phyloP scores from a whole-genome alignment of 1,284 basidiomycete species.

The Ustilago vetiveriae region DNA sequence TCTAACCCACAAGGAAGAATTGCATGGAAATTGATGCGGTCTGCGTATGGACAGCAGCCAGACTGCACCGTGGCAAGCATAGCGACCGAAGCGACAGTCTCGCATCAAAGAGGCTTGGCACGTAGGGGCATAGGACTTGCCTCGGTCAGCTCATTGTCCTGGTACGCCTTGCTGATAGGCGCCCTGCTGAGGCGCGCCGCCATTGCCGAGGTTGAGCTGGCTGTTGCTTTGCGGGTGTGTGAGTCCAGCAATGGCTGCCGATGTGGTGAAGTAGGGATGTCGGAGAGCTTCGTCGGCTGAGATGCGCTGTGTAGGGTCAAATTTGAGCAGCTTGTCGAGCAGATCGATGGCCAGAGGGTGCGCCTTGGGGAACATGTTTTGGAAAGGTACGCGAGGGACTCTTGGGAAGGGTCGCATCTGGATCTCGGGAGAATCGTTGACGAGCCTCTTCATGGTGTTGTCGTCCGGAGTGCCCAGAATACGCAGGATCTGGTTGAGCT shows the following conservation, averaged over 20 bases:
- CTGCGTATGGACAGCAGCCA: too few species aligned
- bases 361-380: constrained; percentile 89
- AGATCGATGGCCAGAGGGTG: constrained; percentile 91
- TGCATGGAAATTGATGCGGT: too few species aligned
- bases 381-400: constrained; percentile 89
- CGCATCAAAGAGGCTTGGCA: too few species aligned
- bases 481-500: constrained; percentile 95
- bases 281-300: constrained; percentile 89
- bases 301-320: constrained; percentile 91
- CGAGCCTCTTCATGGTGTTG: constrained; percentile 85
- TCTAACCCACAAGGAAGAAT: neutral
- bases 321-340: constrained; percentile 92
- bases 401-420: constrained; percentile 86
- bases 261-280: constrained; percentile 86
- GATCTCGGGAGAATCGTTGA: constrained; percentile 91
- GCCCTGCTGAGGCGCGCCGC: constrained; percentile 38
- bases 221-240: constrained; percentile 36
- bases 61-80: too few species aligned
- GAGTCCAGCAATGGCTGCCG: constrained; percentile 50
- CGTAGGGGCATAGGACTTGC: too few species aligned
- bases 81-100: too few species aligned
- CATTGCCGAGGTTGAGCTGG: constrained; percentile 46
- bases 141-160: constrained; percentile 30
- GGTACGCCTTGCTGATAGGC: constrained; percentile 33
- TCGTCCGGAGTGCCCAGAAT: constrained; percentile 96